Percentiles rank a stretch among this genome's conserved stretches.
These are phyloP conservation scores for Otatea glauca DNA, from an alignment of 176 grass and related monocot genomes.

Conservation along the genomic window DNA sequence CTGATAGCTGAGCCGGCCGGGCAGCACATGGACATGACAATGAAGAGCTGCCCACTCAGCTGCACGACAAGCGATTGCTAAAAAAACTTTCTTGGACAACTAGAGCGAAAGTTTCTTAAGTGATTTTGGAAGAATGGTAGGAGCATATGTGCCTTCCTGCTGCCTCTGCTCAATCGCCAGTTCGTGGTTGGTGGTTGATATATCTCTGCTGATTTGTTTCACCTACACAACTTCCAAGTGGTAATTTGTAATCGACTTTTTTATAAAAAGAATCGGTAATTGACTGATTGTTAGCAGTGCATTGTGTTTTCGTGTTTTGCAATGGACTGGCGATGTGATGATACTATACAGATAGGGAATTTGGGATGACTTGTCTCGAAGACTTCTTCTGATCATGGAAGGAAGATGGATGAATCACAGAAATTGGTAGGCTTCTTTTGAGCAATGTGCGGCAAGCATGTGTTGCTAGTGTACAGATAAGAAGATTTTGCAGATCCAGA, in stretches of 20 bases:
- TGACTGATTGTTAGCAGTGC: not conserved
- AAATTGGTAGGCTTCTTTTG: not conserved
- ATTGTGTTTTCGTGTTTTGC: not conserved
- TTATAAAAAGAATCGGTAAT: not conserved
- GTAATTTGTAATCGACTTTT: not conserved
- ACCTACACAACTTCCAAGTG: not conserved
- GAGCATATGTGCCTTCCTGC: conserved; percentile 54
- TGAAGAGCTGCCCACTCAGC: conserved; percentile 30
- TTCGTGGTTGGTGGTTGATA: conserved; percentile 28
- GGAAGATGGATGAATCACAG: not conserved
- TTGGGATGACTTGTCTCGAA: not conserved
- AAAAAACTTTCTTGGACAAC: not conserved
- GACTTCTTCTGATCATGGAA: not conserved
- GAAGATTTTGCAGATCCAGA: conserved; percentile 1
- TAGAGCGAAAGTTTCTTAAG: conserved; percentile 13
- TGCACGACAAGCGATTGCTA: conserved; percentile 38
- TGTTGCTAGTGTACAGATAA: conserved; percentile 8
- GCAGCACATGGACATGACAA: conserved; percentile 39
- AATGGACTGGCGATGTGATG: not conserved
- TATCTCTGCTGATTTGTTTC: not conserved
- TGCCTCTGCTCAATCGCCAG: not conserved
- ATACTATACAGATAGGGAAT: not conserved
- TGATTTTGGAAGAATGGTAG: conserved; percentile 55
- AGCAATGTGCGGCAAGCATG: conserved; percentile 37
- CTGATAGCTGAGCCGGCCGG: conserved; percentile 28